Evolutionary conservation across 139 green algal genomes (phyloP), one percentile per base, ranked within the genome.

Genomic region (Haematococcus lacustris): DNA sequence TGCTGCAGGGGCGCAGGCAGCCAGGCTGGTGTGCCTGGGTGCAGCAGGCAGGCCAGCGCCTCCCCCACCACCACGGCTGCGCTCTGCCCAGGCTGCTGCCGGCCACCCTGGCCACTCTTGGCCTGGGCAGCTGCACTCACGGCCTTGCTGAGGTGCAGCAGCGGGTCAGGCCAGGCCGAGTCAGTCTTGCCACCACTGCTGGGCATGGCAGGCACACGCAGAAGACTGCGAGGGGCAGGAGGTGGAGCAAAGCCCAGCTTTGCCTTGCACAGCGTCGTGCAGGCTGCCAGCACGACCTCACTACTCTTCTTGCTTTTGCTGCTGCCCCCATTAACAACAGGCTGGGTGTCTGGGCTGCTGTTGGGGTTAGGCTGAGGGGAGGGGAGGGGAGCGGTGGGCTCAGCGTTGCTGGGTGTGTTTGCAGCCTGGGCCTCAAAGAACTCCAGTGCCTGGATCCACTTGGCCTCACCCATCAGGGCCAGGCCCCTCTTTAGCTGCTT

Each of bases 21-120:
- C 33, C 23, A 0, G 64, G 61, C 75, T 74, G 41, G 7, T 47
- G 33, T 7, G 28, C 32, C n/a, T n/a, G 79, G 79, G 72, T 85
- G 79, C 38, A 85, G 75, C 62, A 85, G 68, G 68, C 63, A 79
- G 7, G 79, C 79, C 13, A 85, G 40, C 0, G 71, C 75, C 3
- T 74, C 3, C 3, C 70, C 76, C 0, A 59, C 70, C 5, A 53
- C 71, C 17, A 40, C 66, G 0, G 70, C 71, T 26, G 51, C 33
- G 0, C 51, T 50, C 2, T 3, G 13, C 1, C 51, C 64, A 37
- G n/a, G 70, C 47, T 34, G 43, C 30, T 38, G 3, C 13, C 25
- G 3, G 40, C 41, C 3, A 38, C 38, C 62, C 40, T 25, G 33
- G 40, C 40, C 30, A 26, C 28, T 38, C n/a, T n/a, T 7, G 40